Conservation (phyloP, 495 filamentous ascomycete genomes). For the Xylaria longipes region DNA sequence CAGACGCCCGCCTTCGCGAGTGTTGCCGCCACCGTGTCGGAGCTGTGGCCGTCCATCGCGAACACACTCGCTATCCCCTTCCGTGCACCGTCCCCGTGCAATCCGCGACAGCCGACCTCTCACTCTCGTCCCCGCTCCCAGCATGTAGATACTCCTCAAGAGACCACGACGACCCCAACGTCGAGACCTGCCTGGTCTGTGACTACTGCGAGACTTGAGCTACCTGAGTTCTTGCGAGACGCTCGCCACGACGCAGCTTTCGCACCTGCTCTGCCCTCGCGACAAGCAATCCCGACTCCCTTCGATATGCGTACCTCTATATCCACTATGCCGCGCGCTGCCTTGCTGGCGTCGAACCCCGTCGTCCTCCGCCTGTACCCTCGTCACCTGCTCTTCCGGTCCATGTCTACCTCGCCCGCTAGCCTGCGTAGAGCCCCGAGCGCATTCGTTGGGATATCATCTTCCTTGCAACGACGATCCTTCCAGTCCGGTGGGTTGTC, state of each 20-base stretch:
- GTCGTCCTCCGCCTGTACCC: constrained; percentile 33
- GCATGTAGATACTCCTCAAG: neutral
- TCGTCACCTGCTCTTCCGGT: constrained; percentile 27
- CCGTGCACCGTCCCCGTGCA: constrained; percentile 33
- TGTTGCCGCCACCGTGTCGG: constrained; percentile 57
- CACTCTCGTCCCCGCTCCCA: constrained; percentile 14
- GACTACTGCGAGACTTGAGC: constrained; percentile 25
- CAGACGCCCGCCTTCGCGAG: constrained; percentile 46
- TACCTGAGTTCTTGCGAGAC: constrained; percentile 52
- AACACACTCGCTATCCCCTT: constrained; percentile 54
- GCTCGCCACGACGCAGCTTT: constrained; percentile 32
- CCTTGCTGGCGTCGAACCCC: constrained; percentile 38
- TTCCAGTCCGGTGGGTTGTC: constrained; percentile 52
- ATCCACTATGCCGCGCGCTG: constrained; percentile 36
- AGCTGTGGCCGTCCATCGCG: constrained; percentile 63
- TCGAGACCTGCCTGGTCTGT: constrained; percentile 22
- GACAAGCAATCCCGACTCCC: constrained; percentile 33
- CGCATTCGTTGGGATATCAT: constrained; percentile 27
- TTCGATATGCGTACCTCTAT: constrained; percentile 44
- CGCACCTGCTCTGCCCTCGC: constrained; percentile 17
- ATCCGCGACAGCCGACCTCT: constrained; percentile 22
- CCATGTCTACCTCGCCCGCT: constrained; percentile 36
- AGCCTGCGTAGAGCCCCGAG: constrained; percentile 31
- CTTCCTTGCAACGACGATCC: constrained; percentile 40
- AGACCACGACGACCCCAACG: neutral